Conservation (phyloP, 2,329 filamentous ascomycete genomes). For the Aspergillus pseudoglaucus region DNA sequence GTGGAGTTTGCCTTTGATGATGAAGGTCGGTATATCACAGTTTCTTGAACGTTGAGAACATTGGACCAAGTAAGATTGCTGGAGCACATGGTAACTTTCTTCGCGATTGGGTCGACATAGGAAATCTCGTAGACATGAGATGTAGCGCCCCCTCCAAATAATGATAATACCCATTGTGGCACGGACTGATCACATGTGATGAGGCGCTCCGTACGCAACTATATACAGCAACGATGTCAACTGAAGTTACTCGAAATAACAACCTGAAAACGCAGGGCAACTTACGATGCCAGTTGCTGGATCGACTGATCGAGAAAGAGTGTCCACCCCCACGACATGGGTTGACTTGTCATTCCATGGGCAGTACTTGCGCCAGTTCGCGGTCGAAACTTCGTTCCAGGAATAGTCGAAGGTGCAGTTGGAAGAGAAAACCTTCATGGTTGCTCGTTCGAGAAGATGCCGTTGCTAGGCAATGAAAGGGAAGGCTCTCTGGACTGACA, state of each 20-base stretch:
- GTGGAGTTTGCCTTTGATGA: conserved; percentile 51
- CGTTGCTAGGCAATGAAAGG: not conserved
- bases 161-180: conserved; percentile 56
- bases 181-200: conserved; percentile 46
- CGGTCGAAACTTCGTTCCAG: conserved; percentile 95
- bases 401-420: conserved; percentile 91
- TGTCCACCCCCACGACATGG: conserved; percentile 94
- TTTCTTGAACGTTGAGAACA: conserved; percentile 85
- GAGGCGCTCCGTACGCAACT: conserved; percentile 66
- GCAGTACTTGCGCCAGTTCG: conserved; percentile 98
- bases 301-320: conserved; percentile 66
- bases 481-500: not conserved
- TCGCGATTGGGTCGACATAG: conserved; percentile 76
- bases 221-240: conserved; percentile 9
- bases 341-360: conserved; percentile 99
- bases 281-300: conserved; percentile 60
- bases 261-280: conserved; percentile 12
- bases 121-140: conserved; percentile 92
- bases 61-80: conserved; percentile 92
- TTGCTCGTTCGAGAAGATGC: conserved; percentile 12
- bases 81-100: conserved; percentile 93
- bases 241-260: not conserved
- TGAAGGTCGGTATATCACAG: conserved; percentile 73
- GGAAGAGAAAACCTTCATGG: conserved; percentile 94
- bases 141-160: conserved; percentile 73